phyloP scores from a whole-genome alignment of 164 flowering plant species.

The Magnolia officinalis region DNA sequence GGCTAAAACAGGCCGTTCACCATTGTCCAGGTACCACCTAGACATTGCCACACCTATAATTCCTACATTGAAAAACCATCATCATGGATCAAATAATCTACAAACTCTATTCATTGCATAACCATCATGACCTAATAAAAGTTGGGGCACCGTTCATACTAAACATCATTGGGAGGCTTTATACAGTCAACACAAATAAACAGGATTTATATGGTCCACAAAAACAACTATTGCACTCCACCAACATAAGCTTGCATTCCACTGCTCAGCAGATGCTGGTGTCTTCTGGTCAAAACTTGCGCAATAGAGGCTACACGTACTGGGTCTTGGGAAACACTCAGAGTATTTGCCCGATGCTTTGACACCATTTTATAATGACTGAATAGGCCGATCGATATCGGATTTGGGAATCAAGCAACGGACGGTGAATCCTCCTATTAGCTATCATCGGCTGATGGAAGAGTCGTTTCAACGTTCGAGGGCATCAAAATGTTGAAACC shows the following conservation, averaged over 20 bases:
- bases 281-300: not conserved
- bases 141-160: too few relatives aligned
- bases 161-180: not conserved
- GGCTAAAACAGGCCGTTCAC: too few relatives aligned
- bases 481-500: conserved; percentile 94
- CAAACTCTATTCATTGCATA: not conserved
- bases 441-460: conserved; percentile 38
- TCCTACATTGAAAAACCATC: not conserved
- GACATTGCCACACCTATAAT: too few relatives aligned
- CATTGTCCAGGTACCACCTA: too few relatives aligned
- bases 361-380: too few relatives aligned
- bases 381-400: too few relatives aligned
- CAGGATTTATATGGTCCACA: not conserved
- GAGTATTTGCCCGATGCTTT: too few relatives aligned
- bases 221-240: not conserved
- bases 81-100: not conserved
- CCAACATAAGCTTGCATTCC: not conserved
- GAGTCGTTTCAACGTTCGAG: conserved; percentile 65
- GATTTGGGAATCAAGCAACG: too few relatives aligned
- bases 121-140: not conserved
- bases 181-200: not conserved
- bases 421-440: too few relatives aligned
- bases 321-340: too few relatives aligned
- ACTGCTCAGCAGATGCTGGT: too few relatives aligned
- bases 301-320: not conserved